phyloP scores from a whole-genome alignment of 192 early-diverging fungal genomes.

The Umbelopsis ramanniana region DNA sequence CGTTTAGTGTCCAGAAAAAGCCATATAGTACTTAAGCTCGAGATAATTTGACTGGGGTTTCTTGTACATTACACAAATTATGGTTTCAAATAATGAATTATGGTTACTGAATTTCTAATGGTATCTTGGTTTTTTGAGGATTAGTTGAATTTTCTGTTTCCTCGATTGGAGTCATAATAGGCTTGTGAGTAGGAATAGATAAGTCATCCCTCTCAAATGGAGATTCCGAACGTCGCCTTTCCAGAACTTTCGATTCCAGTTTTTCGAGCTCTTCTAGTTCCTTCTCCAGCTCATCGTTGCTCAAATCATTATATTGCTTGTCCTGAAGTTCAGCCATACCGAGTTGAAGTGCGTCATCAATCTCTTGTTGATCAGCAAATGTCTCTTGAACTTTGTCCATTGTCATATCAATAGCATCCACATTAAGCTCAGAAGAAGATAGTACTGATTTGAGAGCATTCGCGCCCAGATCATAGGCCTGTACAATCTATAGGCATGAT shows the following conservation, averaged over 20 bases:
- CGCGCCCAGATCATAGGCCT: conserved; percentile 64
- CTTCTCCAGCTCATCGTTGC: neutral
- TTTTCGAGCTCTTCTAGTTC: neutral
- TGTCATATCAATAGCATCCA: conserved; percentile 57
- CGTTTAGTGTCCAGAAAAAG: too few relatives aligned
- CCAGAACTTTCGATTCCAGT: neutral
- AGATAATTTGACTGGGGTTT: neutral
- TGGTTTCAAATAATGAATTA: neutral
- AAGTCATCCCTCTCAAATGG: neutral
- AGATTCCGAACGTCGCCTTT: neutral
- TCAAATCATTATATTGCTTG: neutral
- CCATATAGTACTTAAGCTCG: too few relatives aligned
- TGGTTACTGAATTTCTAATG: conserved; percentile 12
- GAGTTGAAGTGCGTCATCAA: conserved; percentile 52
- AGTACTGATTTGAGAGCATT: conserved; percentile 57
- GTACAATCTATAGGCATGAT: conserved; percentile 49
- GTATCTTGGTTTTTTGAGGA: conserved; percentile 13
- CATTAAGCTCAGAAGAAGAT: conserved; percentile 43
- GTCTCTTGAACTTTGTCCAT: conserved; percentile 65
- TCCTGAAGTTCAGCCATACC: conserved; percentile 6
- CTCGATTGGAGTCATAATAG: neutral
- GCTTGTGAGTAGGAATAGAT: conserved; percentile 1
- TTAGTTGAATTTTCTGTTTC: neutral
- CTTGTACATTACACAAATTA: neutral
- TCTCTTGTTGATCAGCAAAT: conserved; percentile 64